A percentile compares a stretch with the other conserved stretches of the same genome.
phyloP scores from a whole-genome alignment of 306 rosid genomes.

The Sophora flavescens region DNA sequence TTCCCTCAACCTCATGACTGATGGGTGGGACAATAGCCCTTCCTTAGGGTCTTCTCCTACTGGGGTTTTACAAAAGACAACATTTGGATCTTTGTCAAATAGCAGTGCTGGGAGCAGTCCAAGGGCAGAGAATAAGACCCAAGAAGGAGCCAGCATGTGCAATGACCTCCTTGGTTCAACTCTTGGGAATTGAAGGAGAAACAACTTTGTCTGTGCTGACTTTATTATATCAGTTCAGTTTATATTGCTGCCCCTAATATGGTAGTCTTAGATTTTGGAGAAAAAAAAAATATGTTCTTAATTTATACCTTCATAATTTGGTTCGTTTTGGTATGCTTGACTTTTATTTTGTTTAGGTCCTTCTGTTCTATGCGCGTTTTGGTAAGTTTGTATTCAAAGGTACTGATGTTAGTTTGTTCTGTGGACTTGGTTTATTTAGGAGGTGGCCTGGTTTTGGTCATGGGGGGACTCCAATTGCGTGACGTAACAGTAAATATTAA shows the following conservation, averaged over 20 bases:
- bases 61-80: slow-evolving; percentile 81
- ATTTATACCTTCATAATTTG: slow-evolving; percentile 18
- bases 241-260: slow-evolving; percentile 23
- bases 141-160: slow-evolving; percentile 73
- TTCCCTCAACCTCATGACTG: slow-evolving; percentile 77
- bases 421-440: slow-evolving; percentile 16
- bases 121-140: slow-evolving; percentile 69
- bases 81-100: slow-evolving; percentile 78
- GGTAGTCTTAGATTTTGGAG: slow-evolving; percentile 4
- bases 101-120: slow-evolving; percentile 98
- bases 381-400: slow-evolving; percentile 34
- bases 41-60: slow-evolving; percentile 87
- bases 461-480: slow-evolving; percentile 36
- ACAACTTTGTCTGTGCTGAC: slow-evolving; percentile 35
- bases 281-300: neutral
- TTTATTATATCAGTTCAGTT: slow-evolving; percentile 15
- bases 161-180: slow-evolving; percentile 67
- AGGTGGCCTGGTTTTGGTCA: slow-evolving; percentile 15
- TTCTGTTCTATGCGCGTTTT: slow-evolving; percentile 7
- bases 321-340: slow-evolving; percentile 12
- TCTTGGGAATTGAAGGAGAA: slow-evolving; percentile 33
- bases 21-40: slow-evolving; percentile 80
- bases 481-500: slow-evolving; percentile 20
- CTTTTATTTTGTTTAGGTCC: neutral
- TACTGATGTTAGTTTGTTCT: slow-evolving; percentile 27